Evolutionary conservation across 495 filamentous ascomycete genomes (phyloP), one percentile per base, ranked within the genome.

Genomic region (Talaromyces ruber): DNA sequence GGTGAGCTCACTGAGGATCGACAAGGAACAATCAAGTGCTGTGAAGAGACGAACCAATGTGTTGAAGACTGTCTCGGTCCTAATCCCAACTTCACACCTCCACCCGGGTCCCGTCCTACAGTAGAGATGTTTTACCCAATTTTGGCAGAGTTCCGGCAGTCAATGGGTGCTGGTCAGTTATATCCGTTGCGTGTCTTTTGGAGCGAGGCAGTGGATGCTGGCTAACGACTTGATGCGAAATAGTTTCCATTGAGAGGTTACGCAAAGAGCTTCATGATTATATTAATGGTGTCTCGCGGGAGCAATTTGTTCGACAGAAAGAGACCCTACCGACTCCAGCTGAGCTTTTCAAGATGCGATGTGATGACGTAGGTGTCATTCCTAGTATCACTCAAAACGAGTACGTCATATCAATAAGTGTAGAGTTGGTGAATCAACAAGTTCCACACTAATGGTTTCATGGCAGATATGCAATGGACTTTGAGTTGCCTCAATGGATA

Each of bases 401-500:
- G 52, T 55, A 55, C 24, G 52, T 55, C 2, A 55, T 28, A 9
- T 51, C 3, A 1, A 9, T 16, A 26, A 26, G 16, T 29, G 16
- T 24, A 12, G 24, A 26, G 16, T n/a, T 21, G 18, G 39, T 3
- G n/a, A 45, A n/a, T 18, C 6, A 6, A 18, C 16, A 45, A n/a
- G n/a, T 3, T 5, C 39, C 4, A 0, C 1, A 5, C 39, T 45
- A 18, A 18, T n/a, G 16, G 9, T 6, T 3, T 45, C 4, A 45
- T 55, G 5, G 6, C 25, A 55, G 52, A 55, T 55, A 55, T 28
- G 52, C 52, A 26, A 55, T 55, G 52, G 52, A 55, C 18, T 26
- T 55, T 55, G 52, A 55, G 22, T 28, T 55, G 52, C 52, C 52
- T 29, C 52, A 55, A 29, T 55, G 52, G 52, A 55, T 29, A 26